phyloP scores from a whole-genome alignment of 192 early-diverging fungal species.

The Podila epicladia region DNA sequence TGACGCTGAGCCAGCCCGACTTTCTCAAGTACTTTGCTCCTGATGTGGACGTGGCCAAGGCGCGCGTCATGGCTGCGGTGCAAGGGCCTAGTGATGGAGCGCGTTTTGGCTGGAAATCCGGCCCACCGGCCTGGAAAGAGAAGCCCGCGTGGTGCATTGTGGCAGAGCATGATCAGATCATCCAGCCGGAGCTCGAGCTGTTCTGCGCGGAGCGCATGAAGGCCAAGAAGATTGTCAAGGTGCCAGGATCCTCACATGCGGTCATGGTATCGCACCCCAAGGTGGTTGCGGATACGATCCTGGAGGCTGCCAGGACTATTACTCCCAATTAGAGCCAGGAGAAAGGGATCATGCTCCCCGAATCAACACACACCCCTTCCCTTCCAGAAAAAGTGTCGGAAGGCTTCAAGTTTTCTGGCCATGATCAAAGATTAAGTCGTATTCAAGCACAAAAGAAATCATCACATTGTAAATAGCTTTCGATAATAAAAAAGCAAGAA shows the following conservation, averaged over 20 bases:
- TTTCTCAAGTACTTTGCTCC: slow-evolving; percentile 17
- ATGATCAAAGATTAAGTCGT: too few relatives aligned
- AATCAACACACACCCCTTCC: too few relatives aligned
- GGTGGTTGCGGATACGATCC: background rate
- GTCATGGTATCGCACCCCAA: slow-evolving; percentile 8
- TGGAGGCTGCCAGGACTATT: slow-evolving; percentile 2
- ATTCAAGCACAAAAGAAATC: too few relatives aligned
- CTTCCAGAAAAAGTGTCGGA: too few relatives aligned
- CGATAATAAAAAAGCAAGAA: too few relatives aligned
- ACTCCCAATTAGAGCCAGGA: too few relatives aligned
- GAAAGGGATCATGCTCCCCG: too few relatives aligned
- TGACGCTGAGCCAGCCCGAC: background rate
- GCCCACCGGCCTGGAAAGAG: slow-evolving; percentile 11
- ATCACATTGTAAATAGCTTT: too few relatives aligned
- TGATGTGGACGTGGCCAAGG: slow-evolving; percentile 6
- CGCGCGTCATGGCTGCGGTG: slow-evolving; percentile 2
- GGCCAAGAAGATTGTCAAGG: slow-evolving; percentile 3
- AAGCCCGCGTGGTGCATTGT: slow-evolving; percentile 1
- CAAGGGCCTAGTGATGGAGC: slow-evolving; percentile 7
- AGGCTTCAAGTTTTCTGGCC: too few relatives aligned
- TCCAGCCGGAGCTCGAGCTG: background rate
- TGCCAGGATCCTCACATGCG: background rate
- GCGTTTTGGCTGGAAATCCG: background rate
- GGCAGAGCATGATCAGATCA: slow-evolving; percentile 1
- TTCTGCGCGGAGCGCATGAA: slow-evolving; percentile 1